These are phyloP conservation scores for Clitopilus passeckerianus DNA, from an alignment of 768 basidiomycete genomes.

Conservation along the genomic window DNA sequence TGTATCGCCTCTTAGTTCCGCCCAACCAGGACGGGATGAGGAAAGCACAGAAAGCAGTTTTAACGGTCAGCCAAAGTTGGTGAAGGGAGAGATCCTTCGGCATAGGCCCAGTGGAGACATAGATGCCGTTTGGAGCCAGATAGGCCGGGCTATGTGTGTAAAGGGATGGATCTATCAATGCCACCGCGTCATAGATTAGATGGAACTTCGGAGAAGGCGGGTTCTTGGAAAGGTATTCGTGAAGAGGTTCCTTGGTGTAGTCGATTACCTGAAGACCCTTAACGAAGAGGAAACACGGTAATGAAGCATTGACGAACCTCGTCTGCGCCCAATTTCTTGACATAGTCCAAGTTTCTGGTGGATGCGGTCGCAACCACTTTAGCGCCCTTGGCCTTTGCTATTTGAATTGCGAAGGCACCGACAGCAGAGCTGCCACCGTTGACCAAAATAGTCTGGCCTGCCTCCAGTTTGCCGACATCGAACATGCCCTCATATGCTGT, in stretches of 20 bases:
- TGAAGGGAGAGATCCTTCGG: slow-evolving; percentile 23
- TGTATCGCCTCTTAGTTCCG: slow-evolving; percentile 41
- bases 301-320: slow-evolving; percentile 31
- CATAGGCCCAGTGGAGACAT: slow-evolving; percentile 47
- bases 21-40: slow-evolving; percentile 46
- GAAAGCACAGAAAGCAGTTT: slow-evolving; percentile 26
- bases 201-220: slow-evolving; percentile 50
- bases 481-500: slow-evolving; percentile 59
- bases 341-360: slow-evolving; percentile 51
- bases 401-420: slow-evolving; percentile 66
- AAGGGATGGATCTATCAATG: slow-evolving; percentile 39
- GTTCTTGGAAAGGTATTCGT: slow-evolving; percentile 36
- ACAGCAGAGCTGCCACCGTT: slow-evolving; percentile 70
- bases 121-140: slow-evolving; percentile 47
- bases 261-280: slow-evolving; percentile 44
- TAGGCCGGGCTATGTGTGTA: slow-evolving; percentile 49
- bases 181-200: slow-evolving; percentile 57
- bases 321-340: slow-evolving; percentile 60
- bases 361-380: slow-evolving; percentile 58
- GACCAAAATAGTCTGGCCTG: slow-evolving; percentile 57
- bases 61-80: slow-evolving; percentile 26
- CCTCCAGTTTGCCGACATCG: slow-evolving; percentile 41
- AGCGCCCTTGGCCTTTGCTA: slow-evolving; percentile 63
- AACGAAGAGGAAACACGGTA: neutral
- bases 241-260: slow-evolving; percentile 50